phyloP scores from a whole-genome alignment of 257 asterid species.

The Coffea eugenioides region DNA sequence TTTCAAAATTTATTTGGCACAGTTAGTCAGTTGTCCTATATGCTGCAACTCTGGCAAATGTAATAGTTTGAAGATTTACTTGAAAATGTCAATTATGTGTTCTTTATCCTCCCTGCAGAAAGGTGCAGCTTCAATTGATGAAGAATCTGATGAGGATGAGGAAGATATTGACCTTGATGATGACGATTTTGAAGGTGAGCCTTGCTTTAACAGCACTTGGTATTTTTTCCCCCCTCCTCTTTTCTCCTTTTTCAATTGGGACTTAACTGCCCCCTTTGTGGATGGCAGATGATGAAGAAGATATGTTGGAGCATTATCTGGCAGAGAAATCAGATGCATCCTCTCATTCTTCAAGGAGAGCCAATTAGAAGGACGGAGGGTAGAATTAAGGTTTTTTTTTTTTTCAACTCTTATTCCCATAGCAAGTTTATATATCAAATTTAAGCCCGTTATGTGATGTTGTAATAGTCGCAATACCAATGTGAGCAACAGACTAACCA shows the following conservation, averaged over 20 bases:
- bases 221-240: not conserved
- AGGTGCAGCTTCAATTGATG: slow-evolving; percentile 64
- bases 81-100: slow-evolving; percentile 1
- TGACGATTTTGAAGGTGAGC: slow-evolving; percentile 78
- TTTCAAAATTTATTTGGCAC: not conserved
- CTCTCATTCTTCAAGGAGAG: slow-evolving; percentile 38
- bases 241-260: not conserved
- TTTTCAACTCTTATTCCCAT: not conserved
- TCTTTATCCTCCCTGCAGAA: slow-evolving; percentile 45
- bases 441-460: not conserved
- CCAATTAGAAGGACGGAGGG: slow-evolving; percentile 5
- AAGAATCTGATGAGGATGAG: slow-evolving; percentile 66
- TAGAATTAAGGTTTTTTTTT: not conserved
- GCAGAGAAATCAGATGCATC: slow-evolving; percentile 64
- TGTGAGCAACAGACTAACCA: not conserved
- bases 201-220: slow-evolving; percentile 10
- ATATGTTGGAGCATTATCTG: slow-evolving; percentile 92
- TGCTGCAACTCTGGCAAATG: not conserved
- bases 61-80: not conserved
- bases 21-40: not conserved
- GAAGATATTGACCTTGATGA: slow-evolving; percentile 91
- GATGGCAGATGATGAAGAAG: slow-evolving; percentile 78
- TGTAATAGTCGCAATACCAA: not conserved
- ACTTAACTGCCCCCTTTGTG: not conserved
- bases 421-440: not conserved